Evolutionary conservation across 345 rosid genomes (phyloP).

Genomic region (Capsella bursapastoris): DNA sequence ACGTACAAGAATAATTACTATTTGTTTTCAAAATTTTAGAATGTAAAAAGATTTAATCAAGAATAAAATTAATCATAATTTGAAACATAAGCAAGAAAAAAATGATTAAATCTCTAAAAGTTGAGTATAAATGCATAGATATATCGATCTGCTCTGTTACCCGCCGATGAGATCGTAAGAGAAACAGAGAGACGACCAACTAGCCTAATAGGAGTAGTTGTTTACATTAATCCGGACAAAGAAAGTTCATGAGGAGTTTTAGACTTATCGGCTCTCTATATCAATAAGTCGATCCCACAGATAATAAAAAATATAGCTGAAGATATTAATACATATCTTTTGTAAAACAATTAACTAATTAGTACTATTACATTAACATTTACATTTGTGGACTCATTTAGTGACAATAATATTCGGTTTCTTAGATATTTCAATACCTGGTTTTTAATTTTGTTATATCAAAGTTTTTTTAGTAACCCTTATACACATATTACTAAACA

Average conservation of each 20-base stretch:
- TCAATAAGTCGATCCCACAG: conserved; percentile 35
- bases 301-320: neutral
- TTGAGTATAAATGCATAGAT: neutral
- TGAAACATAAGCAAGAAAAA: neutral
- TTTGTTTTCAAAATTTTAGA: neutral
- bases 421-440: neutral
- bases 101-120: neutral
- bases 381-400: neutral
- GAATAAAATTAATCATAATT: too few relatives aligned
- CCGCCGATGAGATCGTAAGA: neutral
- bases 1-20: neutral
- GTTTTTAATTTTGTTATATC: neutral
- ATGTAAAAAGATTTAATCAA: neutral
- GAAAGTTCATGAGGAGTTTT: conserved; percentile 25
- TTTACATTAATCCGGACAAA: conserved; percentile 40
- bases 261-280: conserved; percentile 33
- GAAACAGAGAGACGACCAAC: conserved; percentile 21
- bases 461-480: too few relatives aligned
- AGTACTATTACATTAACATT: neutral
- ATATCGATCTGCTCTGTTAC: neutral
- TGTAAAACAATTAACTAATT: neutral
- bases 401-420: neutral
- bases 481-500: too few relatives aligned
- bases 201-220: conserved; percentile 30
- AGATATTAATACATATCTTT: neutral